phyloP scores from a whole-genome alignment of 257 asterid genomes.

The Ilex aquifolium region DNA sequence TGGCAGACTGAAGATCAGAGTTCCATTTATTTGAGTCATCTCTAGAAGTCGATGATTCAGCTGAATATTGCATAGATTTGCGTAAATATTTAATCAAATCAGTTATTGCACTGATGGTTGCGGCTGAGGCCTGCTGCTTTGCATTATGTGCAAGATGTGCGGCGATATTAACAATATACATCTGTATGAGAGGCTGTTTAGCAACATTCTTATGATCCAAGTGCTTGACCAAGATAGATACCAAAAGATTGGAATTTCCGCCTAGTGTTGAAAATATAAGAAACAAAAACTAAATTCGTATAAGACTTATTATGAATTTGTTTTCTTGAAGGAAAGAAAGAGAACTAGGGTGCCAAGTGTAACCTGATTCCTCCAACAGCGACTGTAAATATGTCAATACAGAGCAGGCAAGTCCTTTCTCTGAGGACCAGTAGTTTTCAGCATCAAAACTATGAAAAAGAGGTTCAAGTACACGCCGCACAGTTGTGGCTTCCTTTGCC shows the following conservation, averaged over 20 bases:
- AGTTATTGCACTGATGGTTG: constrained; percentile 32
- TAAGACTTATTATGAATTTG: not conserved
- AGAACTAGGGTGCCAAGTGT: constrained; percentile 3
- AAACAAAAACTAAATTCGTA: not conserved
- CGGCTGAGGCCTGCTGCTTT: constrained; percentile 28
- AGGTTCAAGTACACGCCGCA: constrained; percentile 48
- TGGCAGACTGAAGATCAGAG: constrained; percentile 29
- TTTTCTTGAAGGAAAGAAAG: not conserved
- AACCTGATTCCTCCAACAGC: constrained; percentile 47
- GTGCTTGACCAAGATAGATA: constrained; percentile 41
- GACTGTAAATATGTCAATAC: constrained; percentile 34
- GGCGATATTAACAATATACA: constrained; percentile 26
- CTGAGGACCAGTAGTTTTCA: constrained; percentile 41
- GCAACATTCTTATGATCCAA: constrained; percentile 40
- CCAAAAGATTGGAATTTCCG: constrained; percentile 37
- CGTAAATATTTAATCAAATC: constrained; percentile 38
- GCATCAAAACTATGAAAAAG: constrained; percentile 39
- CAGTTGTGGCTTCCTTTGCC: constrained; percentile 47
- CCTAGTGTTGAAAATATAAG: constrained; percentile 17
- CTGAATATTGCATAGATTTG: constrained; percentile 27
- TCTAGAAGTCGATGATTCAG: constrained; percentile 25
- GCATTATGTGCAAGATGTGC: constrained; percentile 29
- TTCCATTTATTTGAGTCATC: constrained; percentile 21
- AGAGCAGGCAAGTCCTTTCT: constrained; percentile 36
- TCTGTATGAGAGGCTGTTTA: constrained; percentile 33